Conservation (phyloP, 2,329 filamentous ascomycete genomes). For the Trichoderma hamatum region DNA sequence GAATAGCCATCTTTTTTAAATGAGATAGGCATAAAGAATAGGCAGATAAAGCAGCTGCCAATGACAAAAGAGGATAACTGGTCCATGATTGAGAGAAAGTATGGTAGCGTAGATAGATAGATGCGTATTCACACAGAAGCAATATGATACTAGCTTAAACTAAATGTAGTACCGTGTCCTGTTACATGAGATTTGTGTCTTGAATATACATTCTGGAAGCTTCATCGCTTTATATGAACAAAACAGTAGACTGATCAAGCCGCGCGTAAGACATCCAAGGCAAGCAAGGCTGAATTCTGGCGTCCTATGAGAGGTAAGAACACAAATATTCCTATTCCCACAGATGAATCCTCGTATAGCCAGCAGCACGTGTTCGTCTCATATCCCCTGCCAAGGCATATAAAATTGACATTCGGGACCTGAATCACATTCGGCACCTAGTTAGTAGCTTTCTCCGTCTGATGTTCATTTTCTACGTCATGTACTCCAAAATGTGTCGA, state of each 20-base stretch:
- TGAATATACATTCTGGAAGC: not conserved
- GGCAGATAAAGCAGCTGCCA: not conserved
- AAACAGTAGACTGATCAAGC: not conserved
- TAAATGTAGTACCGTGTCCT: not conserved
- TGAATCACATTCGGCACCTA: not conserved
- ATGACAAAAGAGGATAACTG: not conserved
- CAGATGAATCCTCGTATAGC: not conserved
- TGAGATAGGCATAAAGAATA: not conserved
- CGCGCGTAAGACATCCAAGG: not conserved
- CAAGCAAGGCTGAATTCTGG: not conserved
- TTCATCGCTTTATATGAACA: not conserved
- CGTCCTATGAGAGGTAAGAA: not conserved
- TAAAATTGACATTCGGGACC: not conserved
- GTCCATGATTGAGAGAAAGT: not conserved
- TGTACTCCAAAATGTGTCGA: not conserved
- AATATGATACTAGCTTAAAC: not conserved
- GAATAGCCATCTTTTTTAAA: not conserved
- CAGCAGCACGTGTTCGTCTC: not conserved
- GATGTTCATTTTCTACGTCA: not conserved
- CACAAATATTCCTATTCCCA: not conserved
- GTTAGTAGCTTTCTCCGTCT: not conserved
- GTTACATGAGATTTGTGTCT: not conserved
- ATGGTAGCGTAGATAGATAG: not conserved
- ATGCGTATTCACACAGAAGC: not conserved
- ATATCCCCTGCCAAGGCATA: not conserved